Evolutionary conservation across 306 rosid species (phyloP).

Genomic region (Corylus avellana): DNA sequence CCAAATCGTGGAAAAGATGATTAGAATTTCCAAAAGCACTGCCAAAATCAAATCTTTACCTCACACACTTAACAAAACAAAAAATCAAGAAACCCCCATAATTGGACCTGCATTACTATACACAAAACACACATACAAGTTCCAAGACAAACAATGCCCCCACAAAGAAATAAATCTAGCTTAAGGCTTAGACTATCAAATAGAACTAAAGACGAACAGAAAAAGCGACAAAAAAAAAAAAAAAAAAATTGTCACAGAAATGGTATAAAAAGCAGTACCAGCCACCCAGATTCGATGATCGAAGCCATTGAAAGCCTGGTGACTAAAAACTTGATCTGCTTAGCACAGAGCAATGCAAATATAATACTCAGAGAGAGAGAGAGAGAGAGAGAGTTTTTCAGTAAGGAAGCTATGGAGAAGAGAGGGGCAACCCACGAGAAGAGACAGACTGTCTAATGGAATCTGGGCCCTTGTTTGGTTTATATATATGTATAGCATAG

Average conservation of each 20-base stretch:
- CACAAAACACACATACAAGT: neutral
- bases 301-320: slow-evolving; percentile 46
- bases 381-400: neutral
- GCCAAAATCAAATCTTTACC: slow-evolving; percentile 10
- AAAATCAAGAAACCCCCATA: slow-evolving; percentile 4
- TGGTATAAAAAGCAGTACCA: slow-evolving; percentile 39
- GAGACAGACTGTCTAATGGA: slow-evolving; percentile 47
- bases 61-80: neutral
- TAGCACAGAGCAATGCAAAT: slow-evolving; percentile 9
- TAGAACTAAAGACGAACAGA: neutral
- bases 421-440: slow-evolving; percentile 27
- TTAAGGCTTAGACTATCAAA: neutral
- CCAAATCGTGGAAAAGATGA: neutral
- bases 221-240: neutral
- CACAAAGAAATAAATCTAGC: slow-evolving; percentile 33
- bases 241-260: neutral
- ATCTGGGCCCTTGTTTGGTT: slow-evolving; percentile 26
- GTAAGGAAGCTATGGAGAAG: neutral
- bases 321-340: slow-evolving; percentile 1
- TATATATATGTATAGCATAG: neutral
- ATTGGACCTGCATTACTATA: neutral
- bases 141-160: slow-evolving; percentile 21
- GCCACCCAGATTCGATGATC: slow-evolving; percentile 73
- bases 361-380: neutral
- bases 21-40: neutral